phyloP scores from a whole-genome alignment of 345 rosid species.

The Adansonia digitata region DNA sequence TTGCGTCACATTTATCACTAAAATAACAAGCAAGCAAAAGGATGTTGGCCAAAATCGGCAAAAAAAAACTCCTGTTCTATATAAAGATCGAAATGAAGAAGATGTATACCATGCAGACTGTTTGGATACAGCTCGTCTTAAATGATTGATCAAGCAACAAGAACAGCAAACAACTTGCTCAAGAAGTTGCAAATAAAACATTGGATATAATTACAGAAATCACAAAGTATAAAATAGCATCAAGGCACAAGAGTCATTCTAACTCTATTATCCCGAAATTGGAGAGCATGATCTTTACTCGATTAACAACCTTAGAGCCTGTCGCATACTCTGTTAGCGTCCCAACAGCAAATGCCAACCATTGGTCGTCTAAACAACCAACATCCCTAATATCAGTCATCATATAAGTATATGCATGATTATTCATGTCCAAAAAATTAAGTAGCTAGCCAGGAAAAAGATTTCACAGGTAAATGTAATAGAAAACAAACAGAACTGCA shows the following conservation, averaged over 20 bases:
- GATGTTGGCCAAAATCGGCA: not conserved
- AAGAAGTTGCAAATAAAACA: conserved; percentile 21
- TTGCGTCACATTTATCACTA: not conserved
- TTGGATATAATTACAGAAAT: conserved; percentile 20
- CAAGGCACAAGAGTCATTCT: conserved; percentile 1
- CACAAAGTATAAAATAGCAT: conserved; percentile 14
- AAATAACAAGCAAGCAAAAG: not conserved
- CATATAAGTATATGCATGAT: no score
- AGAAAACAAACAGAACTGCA: no score
- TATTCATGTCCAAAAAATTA: no score
- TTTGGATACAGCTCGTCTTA: conserved; percentile 3
- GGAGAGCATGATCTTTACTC: not conserved
- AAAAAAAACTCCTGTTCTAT: not conserved
- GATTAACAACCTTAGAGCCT: not conserved
- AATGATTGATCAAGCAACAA: conserved; percentile 6
- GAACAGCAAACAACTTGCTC: not conserved
- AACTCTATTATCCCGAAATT: not conserved
- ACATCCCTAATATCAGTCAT: no score
- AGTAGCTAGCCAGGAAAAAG: no score
- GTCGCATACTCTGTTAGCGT: not conserved
- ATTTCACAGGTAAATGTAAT: no score
- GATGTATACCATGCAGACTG: conserved; percentile 4
- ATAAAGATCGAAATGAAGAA: not conserved
- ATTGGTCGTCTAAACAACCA: no score
- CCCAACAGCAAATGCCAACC: not conserved